Evolutionary conservation across 2,329 filamentous ascomycete species (phyloP).

Genomic region (Calonectria hongkongensis): DNA sequence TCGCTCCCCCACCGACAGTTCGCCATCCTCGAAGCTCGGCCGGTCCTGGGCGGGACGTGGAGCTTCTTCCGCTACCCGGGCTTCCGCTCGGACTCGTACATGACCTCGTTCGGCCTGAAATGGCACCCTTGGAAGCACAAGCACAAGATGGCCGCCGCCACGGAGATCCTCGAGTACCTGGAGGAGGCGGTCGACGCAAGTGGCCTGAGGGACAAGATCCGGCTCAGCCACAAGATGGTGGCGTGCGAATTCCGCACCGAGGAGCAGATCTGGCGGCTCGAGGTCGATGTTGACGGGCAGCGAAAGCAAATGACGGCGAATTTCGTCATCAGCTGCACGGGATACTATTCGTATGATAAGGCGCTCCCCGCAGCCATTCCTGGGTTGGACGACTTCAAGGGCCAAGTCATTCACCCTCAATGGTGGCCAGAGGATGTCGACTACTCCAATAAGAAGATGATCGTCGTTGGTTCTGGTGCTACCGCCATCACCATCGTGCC

Average conservation of each 20-base stretch:
- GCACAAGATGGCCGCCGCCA: constrained; percentile 70
- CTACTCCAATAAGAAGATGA: constrained; percentile 79
- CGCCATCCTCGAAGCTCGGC: constrained; percentile 80
- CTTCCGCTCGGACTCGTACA: constrained; percentile 79
- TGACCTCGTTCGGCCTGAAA: constrained; percentile 78
- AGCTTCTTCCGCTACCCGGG: constrained; percentile 86
- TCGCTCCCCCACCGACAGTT: constrained; percentile 74
- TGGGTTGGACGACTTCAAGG: constrained; percentile 80
- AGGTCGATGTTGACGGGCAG: constrained; percentile 60
- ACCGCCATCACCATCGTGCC: constrained; percentile 88
- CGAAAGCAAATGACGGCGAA: constrained; percentile 63
- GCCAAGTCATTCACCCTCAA: constrained; percentile 80
- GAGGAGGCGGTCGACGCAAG: constrained; percentile 68
- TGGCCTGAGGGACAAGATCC: constrained; percentile 74
- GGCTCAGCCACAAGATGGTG: constrained; percentile 68
- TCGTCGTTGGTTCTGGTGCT: constrained; percentile 86
- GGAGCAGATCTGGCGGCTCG: constrained; percentile 73
- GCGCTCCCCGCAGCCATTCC: constrained; percentile 78
- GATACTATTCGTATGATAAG: constrained; percentile 84
- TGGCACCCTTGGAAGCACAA: constrained; percentile 82
- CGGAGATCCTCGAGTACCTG: constrained; percentile 73
- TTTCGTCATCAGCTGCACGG: constrained; percentile 75
- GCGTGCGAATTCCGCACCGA: constrained; percentile 72
- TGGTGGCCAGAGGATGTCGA: constrained; percentile 84
- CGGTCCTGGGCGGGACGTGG: constrained; percentile 85